Evolutionary conservation across 2,329 filamentous ascomycete genomes (phyloP), one percentile per base, ranked within the genome.

Genomic region (Metarhizium rileyi): DNA sequence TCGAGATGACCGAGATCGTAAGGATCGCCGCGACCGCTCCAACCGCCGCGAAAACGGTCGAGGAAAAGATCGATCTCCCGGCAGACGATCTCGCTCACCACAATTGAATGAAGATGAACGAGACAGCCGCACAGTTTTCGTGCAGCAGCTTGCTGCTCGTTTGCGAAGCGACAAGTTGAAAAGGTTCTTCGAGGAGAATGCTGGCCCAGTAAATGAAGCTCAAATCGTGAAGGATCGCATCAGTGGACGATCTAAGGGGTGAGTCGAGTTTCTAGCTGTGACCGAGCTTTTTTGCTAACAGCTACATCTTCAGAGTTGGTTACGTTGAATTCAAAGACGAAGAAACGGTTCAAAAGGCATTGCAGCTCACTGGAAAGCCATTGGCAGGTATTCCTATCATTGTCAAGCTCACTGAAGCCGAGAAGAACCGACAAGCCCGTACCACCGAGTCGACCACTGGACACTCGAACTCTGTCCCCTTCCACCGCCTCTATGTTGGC

Each of bases 291-390:
- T 35, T 22, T 57, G 59, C 74, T 77, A 66, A 77, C 59, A 25
- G 1, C 7, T n/a, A 16, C 25, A 4, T 10, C 38, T 18, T 2
- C 60, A 97, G 93, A 70, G 93, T 98, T 69, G 93, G 94, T 67
- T 98, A 98, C 65, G 94, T 98, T 75, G 93, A 98, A 76, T 98
- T 98, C 72, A 94, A 90, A 67, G 83, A 87, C 64, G 91, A 97
- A 79, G 89, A 94, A 61, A 94, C 90, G 59, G 91, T 98, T 61
- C 78, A 84, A 63, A 84, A 87, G 73, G 93, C 94, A 64, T 87
- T 98, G 67, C 87, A 95, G 75, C 90, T 98, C 76, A 98, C 93
- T 69, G 93, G 93, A 71, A 91, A 97, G 75, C 95, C 93, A 73
- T 85, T 98, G 71, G 77, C 95, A 85, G 90, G 90, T 77, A 96